Evolutionary conservation across 345 rosid genomes (phyloP), one percentile per base, ranked within the genome.

Genomic region (Camelina hispida): DNA sequence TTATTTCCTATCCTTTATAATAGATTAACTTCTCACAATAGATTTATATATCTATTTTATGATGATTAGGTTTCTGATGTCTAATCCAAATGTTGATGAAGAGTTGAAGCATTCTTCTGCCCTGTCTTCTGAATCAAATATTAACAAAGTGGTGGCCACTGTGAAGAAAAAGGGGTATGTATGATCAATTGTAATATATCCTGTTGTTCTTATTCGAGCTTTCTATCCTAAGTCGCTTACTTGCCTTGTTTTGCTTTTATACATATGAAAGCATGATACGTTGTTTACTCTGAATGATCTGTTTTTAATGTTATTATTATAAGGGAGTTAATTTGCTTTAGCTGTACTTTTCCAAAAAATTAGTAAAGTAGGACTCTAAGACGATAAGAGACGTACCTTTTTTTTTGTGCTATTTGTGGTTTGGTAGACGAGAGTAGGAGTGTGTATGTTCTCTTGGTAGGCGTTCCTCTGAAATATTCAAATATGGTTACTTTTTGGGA

Each of bases 81-180:
- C 46, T 35, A 59, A 35, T 35, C 10, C 64, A 1, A 59, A 59
- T 37, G 64, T 17, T 13, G 6, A 10, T 17, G 16, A 37, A 59
- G 64, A 59, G 46, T 37, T 59, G 64, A 59, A 59, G n/a, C 64
- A 34, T 58, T n/a, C 62, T 1, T 34, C 62, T 32, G 42, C 22
- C 14, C 40, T 34, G 44, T 34, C 63, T 16, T 34, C 46, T 59
- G 64, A 25, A 59, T 59, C 46, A 17, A 37, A 59, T 59, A 18
- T 35, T 10, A 37, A 7, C 64, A 59, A 59, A 10, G 28, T 59
- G 46, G 46, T 59, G 46, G 64, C 46, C 64, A 59, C 43, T 59
- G 44, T 59, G 28, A 59, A 37, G 28, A 59, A 11, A 37, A 35
- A 17, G 14, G 46, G 23, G 64, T 59, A 37, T 12, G 64, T 11